Evolutionary conservation across 2,329 filamentous ascomycete genomes (phyloP).

Genomic region (Fusarium beomiforme): DNA sequence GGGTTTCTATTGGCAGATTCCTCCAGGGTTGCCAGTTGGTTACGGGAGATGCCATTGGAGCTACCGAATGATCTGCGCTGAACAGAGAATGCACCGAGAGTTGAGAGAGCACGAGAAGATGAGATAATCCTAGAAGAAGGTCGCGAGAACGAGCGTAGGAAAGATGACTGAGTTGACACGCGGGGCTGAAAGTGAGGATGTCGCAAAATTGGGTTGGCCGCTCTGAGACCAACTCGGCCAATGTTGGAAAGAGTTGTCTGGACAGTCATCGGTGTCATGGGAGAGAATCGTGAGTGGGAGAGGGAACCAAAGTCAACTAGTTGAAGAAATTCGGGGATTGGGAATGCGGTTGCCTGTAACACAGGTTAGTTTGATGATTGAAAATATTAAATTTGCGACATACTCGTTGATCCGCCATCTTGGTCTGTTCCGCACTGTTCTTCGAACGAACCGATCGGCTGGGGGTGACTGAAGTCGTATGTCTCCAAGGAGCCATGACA

Average conservation of each 20-base stretch:
- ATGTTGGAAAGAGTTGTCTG: conserved; percentile 38
- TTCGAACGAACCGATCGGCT: conserved; percentile 19
- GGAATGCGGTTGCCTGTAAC: conserved; percentile 23
- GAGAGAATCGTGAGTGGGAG: conserved; percentile 5
- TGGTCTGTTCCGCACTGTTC: conserved; percentile 3
- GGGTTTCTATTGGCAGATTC: conserved; percentile 94
- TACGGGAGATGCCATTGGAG: conserved; percentile 63
- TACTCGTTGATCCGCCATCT: conserved; percentile 27
- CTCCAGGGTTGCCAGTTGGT: conserved; percentile 84
- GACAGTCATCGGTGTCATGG: conserved; percentile 19
- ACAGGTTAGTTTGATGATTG: conserved; percentile 16
- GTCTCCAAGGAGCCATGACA: conserved; percentile 49
- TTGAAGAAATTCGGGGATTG: conserved; percentile 45
- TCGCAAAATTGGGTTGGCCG: conserved; percentile 43
- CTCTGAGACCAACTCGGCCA: conserved; percentile 44
- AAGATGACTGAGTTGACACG: conserved; percentile 25
- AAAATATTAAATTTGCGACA: conserved; percentile 24
- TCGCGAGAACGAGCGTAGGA: conserved; percentile 41
- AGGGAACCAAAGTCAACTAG: conserved; percentile 23
- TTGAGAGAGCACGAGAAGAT: conserved; percentile 32
- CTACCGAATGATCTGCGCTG: conserved; percentile 54
- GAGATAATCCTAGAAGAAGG: conserved; percentile 33
- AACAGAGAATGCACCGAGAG: conserved; percentile 26
- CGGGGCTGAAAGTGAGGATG: conserved; percentile 41
- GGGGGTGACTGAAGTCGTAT: conserved; percentile 16